Evolutionary conservation across 805 yeast species (phyloP).

Genomic region (Starmera caribaea): DNA sequence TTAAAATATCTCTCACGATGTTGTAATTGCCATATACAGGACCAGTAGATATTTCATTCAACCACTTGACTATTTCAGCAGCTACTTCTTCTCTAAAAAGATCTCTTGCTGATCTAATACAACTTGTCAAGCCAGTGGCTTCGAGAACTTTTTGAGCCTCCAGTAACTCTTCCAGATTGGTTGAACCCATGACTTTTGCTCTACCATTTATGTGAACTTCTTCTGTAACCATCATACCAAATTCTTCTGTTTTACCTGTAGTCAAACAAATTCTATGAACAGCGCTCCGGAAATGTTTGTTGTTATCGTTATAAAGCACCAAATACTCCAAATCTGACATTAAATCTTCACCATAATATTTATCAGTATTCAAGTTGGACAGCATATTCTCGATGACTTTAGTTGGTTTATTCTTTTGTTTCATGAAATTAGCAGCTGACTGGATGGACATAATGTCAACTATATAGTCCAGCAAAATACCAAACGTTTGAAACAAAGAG

Average conservation of each 20-base stretch:
- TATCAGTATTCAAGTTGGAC: slow-evolving; percentile 26
- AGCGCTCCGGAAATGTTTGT: slow-evolving; percentile 67
- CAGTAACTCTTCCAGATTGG: slow-evolving; percentile 37
- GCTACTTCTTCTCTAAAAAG: slow-evolving; percentile 75
- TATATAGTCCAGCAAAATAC: slow-evolving; percentile 44
- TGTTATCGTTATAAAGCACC: slow-evolving; percentile 69
- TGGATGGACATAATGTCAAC: slow-evolving; percentile 48
- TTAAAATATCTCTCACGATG: slow-evolving; percentile 38
- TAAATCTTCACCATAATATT: slow-evolving; percentile 27
- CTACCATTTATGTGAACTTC: slow-evolving; percentile 56
- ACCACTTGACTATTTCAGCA: slow-evolving; percentile 60
- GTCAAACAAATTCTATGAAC: slow-evolving; percentile 53
- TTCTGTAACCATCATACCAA: slow-evolving; percentile 64
- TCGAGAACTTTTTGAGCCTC: slow-evolving; percentile 47
- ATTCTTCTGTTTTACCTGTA: slow-evolving; percentile 52
- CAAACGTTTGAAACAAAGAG: slow-evolving; percentile 32
- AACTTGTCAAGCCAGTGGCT: slow-evolving; percentile 54
- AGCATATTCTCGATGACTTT: too few relatives aligned
- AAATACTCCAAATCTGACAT: slow-evolving; percentile 19
- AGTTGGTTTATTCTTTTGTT: neutral
- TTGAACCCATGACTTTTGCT: slow-evolving; percentile 55
- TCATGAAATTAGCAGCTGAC: slow-evolving; percentile 17
- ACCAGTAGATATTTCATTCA: slow-evolving; percentile 46
- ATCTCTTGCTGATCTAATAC: slow-evolving; percentile 61
- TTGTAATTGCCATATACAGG: slow-evolving; percentile 40